Percentiles rank a stretch among this genome's conserved stretches.
phyloP scores from a whole-genome alignment of 2,329 filamentous ascomycete genomes.

The Aspergillus bombycis region DNA sequence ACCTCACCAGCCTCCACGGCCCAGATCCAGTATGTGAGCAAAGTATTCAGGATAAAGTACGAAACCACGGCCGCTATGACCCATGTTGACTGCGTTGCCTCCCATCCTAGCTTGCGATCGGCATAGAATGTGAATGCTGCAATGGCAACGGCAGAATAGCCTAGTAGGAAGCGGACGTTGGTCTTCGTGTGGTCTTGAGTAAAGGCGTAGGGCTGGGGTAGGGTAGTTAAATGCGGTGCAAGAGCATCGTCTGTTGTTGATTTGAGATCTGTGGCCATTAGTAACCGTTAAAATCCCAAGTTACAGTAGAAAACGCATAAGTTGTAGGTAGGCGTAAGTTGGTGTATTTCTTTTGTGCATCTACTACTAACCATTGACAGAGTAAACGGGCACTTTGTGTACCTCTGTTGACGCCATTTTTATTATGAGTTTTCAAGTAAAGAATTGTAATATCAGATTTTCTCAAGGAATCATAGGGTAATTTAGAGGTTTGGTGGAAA shows the following conservation, averaged over 20 bases:
- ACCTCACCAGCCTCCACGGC: conserved; percentile 78
- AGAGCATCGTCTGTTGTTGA: conserved; percentile 96
- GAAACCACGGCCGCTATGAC: conserved; percentile 76
- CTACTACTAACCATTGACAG: conserved; percentile 43
- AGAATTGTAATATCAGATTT: background rate
- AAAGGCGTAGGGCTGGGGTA: conserved; percentile 67
- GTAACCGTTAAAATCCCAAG: background rate
- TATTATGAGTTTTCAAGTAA: background rate
- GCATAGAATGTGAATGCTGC: conserved; percentile 83
- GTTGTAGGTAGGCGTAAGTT: background rate
- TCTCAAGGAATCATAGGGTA: background rate
- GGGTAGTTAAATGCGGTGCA: conserved; percentile 85
- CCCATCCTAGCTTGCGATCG: conserved; percentile 91
- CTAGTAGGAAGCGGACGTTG: conserved; percentile 80
- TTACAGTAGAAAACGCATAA: background rate
- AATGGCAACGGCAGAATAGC: conserved; percentile 79
- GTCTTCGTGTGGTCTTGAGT: conserved; percentile 77
- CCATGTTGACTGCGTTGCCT: conserved; percentile 74
- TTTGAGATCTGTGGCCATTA: conserved; percentile 74
- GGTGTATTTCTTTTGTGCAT: conserved; percentile 12
- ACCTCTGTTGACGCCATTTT: conserved; percentile 34
- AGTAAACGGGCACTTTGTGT: conserved; percentile 50
- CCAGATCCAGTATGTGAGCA: conserved; percentile 83
- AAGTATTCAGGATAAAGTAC: conserved; percentile 78
- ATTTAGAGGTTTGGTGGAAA: background rate